Conservation (phyloP, 148 eudicot genomes). For the Rhododendron ovatum region DNA sequence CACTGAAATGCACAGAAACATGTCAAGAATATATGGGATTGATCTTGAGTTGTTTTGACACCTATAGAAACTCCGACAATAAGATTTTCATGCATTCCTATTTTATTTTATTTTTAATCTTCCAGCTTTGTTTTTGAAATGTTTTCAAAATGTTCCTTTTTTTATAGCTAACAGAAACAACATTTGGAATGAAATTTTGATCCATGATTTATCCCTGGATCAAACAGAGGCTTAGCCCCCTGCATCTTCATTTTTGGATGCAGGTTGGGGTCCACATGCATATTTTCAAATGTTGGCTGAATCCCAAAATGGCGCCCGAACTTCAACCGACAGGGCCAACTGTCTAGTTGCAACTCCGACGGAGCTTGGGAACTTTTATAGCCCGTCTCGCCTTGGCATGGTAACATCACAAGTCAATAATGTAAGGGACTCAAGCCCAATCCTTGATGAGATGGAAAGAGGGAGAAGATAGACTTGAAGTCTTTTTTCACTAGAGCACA, state of each 20-base stretch:
- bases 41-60: neutral
- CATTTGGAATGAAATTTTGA: neutral
- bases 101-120: neutral
- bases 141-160: neutral
- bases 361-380: conserved; percentile 14
- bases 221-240: neutral
- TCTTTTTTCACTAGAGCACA: neutral
- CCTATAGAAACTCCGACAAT: neutral
- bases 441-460: conserved; percentile 33
- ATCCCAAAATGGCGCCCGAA: conserved; percentile 34
- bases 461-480: conserved; percentile 31
- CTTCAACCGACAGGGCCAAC: conserved; percentile 16
- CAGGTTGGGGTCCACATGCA: conserved; percentile 94
- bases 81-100: neutral
- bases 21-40: neutral
- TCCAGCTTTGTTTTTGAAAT: neutral
- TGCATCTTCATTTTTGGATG: neutral
- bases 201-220: neutral
- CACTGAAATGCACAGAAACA: neutral
- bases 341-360: conserved; percentile 30
- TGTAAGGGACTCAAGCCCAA: conserved; percentile 31
- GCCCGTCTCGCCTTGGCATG: conserved; percentile 20
- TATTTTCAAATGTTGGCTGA: conserved; percentile 68
- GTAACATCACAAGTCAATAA: conserved; percentile 19
- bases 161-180: neutral